A percentile compares a stretch with the other conserved stretches of the same genome.
Evolutionary conservation across 495 filamentous ascomycete species (phyloP).

Genomic region (Cercophora sp.): DNA sequence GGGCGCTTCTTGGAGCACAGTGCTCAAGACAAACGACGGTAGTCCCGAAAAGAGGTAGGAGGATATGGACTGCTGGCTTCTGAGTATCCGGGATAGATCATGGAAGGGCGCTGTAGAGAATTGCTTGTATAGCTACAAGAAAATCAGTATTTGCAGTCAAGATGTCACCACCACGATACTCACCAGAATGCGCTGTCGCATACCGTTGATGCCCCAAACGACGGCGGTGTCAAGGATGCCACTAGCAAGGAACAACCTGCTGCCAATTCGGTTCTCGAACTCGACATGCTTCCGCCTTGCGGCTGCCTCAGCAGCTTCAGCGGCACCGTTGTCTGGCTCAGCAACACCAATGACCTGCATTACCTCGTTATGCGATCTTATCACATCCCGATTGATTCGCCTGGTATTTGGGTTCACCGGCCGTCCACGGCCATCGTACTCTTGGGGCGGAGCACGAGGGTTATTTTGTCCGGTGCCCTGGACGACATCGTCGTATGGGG

Average conservation of each 20-base stretch:
- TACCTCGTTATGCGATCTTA: conserved; percentile 55
- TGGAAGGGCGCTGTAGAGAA: conserved; percentile 39
- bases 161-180: conserved; percentile 3
- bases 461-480: conserved; percentile 41
- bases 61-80: conserved; percentile 24
- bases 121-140: conserved; percentile 42
- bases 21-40: conserved; percentile 27
- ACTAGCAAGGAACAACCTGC: conserved; percentile 33
- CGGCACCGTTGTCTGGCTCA: conserved; percentile 37
- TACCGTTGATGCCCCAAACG: conserved; percentile 51
- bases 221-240: conserved; percentile 36
- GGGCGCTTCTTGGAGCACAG: conserved; percentile 13
- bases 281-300: conserved; percentile 25
- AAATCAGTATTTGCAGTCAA: not conserved
- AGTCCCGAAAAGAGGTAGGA: conserved; percentile 29
- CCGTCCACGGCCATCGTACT: conserved; percentile 68
- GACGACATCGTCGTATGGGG: conserved; percentile 65
- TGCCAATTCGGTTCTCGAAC: conserved; percentile 39
- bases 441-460: conserved; percentile 48
- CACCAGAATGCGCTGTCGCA: conserved; percentile 49
- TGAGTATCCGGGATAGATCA: conserved; percentile 29
- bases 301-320: conserved; percentile 26
- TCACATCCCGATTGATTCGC: conserved; percentile 45
- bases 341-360: conserved; percentile 54
- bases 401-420: conserved; percentile 59